Conservation (phyloP, 192 early-diverging fungal species). For the Paraglomus occultum region DNA sequence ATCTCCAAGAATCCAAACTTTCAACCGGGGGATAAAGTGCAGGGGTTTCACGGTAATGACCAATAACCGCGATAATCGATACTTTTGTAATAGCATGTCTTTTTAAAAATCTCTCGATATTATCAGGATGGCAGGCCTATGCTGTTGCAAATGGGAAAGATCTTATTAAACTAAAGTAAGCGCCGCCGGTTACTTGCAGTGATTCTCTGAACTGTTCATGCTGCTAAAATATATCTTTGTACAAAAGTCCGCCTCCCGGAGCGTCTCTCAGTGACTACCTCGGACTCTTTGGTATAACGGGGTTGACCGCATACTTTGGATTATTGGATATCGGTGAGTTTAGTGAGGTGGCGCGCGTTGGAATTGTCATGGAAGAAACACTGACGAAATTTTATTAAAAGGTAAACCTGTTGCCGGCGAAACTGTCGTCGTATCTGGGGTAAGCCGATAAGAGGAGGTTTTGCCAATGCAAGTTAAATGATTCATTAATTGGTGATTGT, state of each 20-base stretch:
- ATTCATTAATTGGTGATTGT: no score
- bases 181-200: background rate
- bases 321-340: conserved; percentile 42
- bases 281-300: conserved; percentile 42
- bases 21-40: conserved; percentile 37
- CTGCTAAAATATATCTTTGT: background rate
- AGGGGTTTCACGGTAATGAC: background rate
- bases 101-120: conserved; percentile 9
- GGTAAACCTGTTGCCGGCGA: conserved; percentile 35
- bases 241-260: conserved; percentile 30
- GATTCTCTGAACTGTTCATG: background rate
- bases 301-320: conserved; percentile 53
- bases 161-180: conserved; percentile 38
- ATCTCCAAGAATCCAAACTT: conserved; percentile 37
- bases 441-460: conserved; percentile 4
- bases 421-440: conserved; percentile 50
- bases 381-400: background rate
- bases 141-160: conserved; percentile 40
- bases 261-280: conserved; percentile 37
- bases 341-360: conserved; percentile 32
- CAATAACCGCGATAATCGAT: background rate
- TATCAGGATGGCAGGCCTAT: conserved; percentile 50
- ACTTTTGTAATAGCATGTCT: background rate
- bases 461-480: no score
- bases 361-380: conserved; percentile 1